Evolutionary conservation across 257 asterid genomes (phyloP).

Genomic region (Lithospermum erythrorhizon): DNA sequence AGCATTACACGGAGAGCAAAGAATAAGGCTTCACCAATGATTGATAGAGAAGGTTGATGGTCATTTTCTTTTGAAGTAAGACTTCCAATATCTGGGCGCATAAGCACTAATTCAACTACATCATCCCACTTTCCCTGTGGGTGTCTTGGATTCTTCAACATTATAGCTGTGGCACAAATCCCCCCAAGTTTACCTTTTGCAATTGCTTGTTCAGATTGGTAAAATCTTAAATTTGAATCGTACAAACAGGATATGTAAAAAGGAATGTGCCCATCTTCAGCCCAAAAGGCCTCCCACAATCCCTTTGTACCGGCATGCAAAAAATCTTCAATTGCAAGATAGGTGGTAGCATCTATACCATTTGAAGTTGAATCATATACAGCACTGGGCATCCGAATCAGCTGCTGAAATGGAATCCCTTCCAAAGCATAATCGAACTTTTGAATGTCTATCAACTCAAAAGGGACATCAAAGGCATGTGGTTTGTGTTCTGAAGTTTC

Average conservation of each 20-base stretch:
- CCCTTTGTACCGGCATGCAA: conserved; percentile 65
- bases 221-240: conserved; percentile 59
- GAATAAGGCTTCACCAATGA: conserved; percentile 69
- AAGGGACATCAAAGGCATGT: conserved; percentile 57
- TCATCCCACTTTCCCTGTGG: conserved; percentile 98
- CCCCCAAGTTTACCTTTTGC: conserved; percentile 66
- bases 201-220: conserved; percentile 78
- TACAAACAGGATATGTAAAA: conserved; percentile 66
- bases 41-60: conserved; percentile 33
- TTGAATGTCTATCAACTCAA: conserved; percentile 86
- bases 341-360: conserved; percentile 57
- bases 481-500: conserved; percentile 19
- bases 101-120: conserved; percentile 65
- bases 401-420: conserved; percentile 79
- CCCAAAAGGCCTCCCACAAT: conserved; percentile 97
- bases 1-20: conserved; percentile 78
- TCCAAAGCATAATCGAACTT: conserved; percentile 92
- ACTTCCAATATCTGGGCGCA: conserved; percentile 56
- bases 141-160: conserved; percentile 93
- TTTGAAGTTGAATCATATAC: conserved; percentile 63
- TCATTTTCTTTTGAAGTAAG: conserved; percentile 32
- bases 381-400: conserved; percentile 87
- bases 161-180: conserved; percentile 81
- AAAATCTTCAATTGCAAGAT: conserved; percentile 92
- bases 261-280: conserved; percentile 53